These are phyloP conservation scores for Irpex sp. DNA, from an alignment of 1,284 basidiomycete genomes.

Conservation along the genomic window DNA sequence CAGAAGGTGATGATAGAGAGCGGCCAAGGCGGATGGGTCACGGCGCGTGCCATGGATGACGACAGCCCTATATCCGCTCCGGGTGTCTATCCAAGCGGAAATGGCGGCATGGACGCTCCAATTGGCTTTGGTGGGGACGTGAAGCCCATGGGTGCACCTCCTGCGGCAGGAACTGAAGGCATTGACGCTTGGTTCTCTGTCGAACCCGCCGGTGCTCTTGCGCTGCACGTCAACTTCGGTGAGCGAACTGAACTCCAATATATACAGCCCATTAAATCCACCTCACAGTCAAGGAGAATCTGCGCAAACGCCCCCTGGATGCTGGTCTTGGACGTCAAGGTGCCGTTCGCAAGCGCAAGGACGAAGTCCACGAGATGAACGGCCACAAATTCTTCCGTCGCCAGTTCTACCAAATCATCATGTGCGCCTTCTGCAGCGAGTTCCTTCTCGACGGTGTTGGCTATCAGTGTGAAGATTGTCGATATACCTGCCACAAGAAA, in stretches of 20 bases:
- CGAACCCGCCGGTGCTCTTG: conserved; percentile 95
- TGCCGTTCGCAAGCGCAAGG: conserved; percentile 96
- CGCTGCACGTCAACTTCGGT: conserved; percentile 88
- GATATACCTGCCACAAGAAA: conserved; percentile 98
- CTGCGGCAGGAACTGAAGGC: conserved; percentile 56
- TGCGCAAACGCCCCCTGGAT: conserved; percentile 91
- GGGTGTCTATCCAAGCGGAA: conserved; percentile 33
- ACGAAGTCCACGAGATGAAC: conserved; percentile 99
- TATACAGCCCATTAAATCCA: conserved; percentile 12
- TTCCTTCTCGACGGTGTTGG: conserved; percentile 97
- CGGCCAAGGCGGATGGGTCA: conserved; percentile 90
- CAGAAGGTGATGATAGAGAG: conserved; percentile 89
- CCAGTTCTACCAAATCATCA: conserved; percentile 98
- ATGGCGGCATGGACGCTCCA: conserved; percentile 56
- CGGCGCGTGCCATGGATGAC: conserved; percentile 79
- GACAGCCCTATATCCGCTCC: conserved; percentile 38
- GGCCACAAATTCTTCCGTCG: conserved; percentile 97
- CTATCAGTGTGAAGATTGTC: conserved; percentile 99
- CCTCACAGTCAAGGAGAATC: conserved; percentile 87
- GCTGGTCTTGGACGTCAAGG: conserved; percentile 96
- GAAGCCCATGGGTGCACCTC: conserved; percentile 26
- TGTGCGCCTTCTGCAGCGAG: conserved; percentile 97
- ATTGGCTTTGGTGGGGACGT: conserved; percentile 41
- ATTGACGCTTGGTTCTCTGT: conserved; percentile 98
- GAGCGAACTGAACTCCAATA: conserved; percentile 29